Base-by-base conservation (phyloP, 345 rosid genomes). In the Gossypium mustelinum region DNA sequence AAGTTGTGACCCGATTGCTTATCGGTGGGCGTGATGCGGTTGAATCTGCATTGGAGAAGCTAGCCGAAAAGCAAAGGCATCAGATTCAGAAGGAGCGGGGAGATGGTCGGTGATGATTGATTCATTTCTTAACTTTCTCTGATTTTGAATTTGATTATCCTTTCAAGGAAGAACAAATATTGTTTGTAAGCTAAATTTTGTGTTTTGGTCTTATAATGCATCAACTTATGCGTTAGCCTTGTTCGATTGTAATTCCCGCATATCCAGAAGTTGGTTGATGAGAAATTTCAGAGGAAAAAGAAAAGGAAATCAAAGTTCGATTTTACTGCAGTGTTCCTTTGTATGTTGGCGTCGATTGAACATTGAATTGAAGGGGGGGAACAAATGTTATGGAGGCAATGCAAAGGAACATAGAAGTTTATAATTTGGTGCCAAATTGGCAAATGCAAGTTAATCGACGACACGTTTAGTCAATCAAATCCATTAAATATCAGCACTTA, bases 1-100 rank as follows among this genome's bases (percentile, higher is more conserved):
- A 95, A 79, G 76, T 88, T 9, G 84, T 93, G 51, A 87, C 93
- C 13, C 86, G 89, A 72, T 77, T 93, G 63, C 83, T 95, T 22
- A 95, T 91, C 6, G 95, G 95, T 41, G 94, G 98, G 17, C 85
- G 89, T 54, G 98, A 95, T 13, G 94, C 96, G 0, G 89, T 93
- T 55, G 84, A 91, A 5, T 82, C 86, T 20, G 88, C 97, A 2
- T 72, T 91, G 0, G 96, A 95, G 55, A 93, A 89, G 78, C 89
- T 93, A 8, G 89, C 80, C 5, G 97, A 93, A 87, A 87, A 92
- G 86, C 92, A 91, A 55, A 83, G 78, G 73, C 89, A 82, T 75
- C 89, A 86, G 84, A 78, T 90, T 25, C 90, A 85, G 82, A 84
- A 86, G 79, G 84, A 84, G 10, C 78, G 83, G 4, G 73, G 82